Evolutionary conservation across 306 rosid genomes (phyloP), one percentile per base, ranked within the genome.

Genomic region (Lathyrus sativus): DNA sequence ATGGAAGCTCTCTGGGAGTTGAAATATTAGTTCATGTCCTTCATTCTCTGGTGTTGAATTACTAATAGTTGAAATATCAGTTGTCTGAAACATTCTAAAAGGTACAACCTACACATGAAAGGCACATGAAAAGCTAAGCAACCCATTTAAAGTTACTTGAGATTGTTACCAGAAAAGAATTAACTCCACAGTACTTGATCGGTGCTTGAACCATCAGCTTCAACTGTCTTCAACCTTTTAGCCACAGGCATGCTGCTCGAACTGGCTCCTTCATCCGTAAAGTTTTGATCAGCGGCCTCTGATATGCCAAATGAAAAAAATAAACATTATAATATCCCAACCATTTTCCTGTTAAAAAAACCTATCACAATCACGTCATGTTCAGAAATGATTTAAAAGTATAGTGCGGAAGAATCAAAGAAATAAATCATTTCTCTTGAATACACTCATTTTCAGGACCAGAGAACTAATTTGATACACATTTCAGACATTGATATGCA

Each of bases 251-350:
- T 64, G 75, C 83, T 11, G 75, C 80, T 65, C 64, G 84, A 73
- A 62, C 78, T 74, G 74, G 80, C 81, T 80, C 58, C 85, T 53
- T 83, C 84, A 50, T 83, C 84, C 75, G 58, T 79, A 80, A 92
- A 92, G 82, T 90, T 92, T 85, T 89, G 98, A 79, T 83, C 96
- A 3, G 83, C 80, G 76, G 81, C 81, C 78, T 89, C 98, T 89
- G 75, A 44, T 6, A 57, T 11, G 17, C 12, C 18, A 15, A 56
- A 48, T 37, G 26, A 71, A 55, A 18, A 38, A 49, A 42, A 45
- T 44, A 9, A 50, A 51, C 50, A 62, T 56, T 55, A 51, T 17
- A 43, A 37, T 42, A 45, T 41, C 35, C 10, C 67, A 65, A 59
- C 58, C 62, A 7, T 62, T 43, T 53, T 66, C 37, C 26, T 46